Percentiles rank a stretch among this genome's conserved stretches.
Conservation (phyloP, 1,284 basidiomycete species). For the Ceratobasidium sp. region DNA sequence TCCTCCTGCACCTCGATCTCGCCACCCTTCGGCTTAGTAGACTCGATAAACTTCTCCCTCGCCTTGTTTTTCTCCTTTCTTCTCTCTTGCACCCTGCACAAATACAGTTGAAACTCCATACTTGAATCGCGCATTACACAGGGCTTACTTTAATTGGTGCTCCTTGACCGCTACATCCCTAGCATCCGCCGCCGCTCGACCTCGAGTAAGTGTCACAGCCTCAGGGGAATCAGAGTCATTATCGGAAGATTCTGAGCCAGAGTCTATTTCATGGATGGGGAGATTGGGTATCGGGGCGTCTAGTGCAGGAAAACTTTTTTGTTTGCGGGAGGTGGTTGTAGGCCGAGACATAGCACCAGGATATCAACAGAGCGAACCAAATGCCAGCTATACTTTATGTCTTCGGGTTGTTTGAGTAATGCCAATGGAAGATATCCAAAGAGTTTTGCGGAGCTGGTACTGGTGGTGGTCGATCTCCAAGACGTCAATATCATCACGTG, state of each 20-base stretch:
- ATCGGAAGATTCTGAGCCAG: background rate
- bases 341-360: background rate
- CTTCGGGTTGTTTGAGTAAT: background rate
- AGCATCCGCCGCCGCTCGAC: constrained; percentile 1
- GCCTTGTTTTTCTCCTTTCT: constrained; percentile 3
- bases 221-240: constrained; percentile 5
- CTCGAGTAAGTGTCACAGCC: constrained; percentile 3
- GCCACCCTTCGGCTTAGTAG: background rate
- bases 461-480: background rate
- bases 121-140: background rate
- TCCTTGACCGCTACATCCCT: background rate
- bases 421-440: background rate
- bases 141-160: background rate
- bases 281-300: background rate
- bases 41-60: constrained; percentile 7
- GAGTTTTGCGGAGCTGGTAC: background rate
- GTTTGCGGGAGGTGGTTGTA: background rate
- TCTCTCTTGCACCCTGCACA: background rate
- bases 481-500: background rate
- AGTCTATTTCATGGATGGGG: background rate
- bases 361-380: background rate
- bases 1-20: too few species aligned
- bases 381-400: too few species aligned
- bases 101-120: too few species aligned
- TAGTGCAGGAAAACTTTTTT: constrained; percentile 21